Evolutionary conservation across 2,329 filamentous ascomycete species (phyloP).

Genomic region (Trichoderma sp.): DNA sequence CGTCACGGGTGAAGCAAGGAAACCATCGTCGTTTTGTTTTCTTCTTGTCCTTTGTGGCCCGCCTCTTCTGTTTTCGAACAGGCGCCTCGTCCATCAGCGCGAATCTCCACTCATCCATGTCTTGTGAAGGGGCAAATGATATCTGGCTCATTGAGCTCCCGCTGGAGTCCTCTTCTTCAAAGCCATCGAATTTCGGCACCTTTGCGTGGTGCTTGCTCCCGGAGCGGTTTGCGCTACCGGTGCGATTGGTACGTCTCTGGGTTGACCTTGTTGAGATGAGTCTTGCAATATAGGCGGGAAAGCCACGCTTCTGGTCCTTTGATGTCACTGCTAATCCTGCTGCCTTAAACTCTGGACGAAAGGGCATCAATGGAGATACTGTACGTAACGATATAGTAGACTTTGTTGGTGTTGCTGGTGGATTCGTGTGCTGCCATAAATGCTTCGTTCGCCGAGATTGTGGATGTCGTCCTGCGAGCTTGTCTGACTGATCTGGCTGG

Average conservation of each 20-base stretch:
- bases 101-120: slow-evolving; percentile 35
- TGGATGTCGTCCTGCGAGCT: slow-evolving; percentile 32
- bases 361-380: slow-evolving; percentile 52
- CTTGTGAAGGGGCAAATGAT: slow-evolving; percentile 30
- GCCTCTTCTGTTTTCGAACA: slow-evolving; percentile 24
- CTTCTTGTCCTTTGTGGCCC: slow-evolving; percentile 13
- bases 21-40: slow-evolving; percentile 27
- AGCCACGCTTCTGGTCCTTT: slow-evolving; percentile 39
- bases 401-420: slow-evolving; percentile 40
- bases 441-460: slow-evolving; percentile 36
- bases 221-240: neutral
- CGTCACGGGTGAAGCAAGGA: slow-evolving; percentile 30
- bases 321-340: slow-evolving; percentile 58
- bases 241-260: neutral
- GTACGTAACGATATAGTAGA: slow-evolving; percentile 49
- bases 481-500: slow-evolving; percentile 41
- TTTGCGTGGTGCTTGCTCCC: slow-evolving; percentile 4
- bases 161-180: slow-evolving; percentile 23
- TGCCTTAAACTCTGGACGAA: slow-evolving; percentile 49
- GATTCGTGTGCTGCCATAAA: slow-evolving; percentile 37
- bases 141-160: slow-evolving; percentile 32
- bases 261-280: slow-evolving; percentile 19
- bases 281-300: slow-evolving; percentile 23
- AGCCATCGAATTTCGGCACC: slow-evolving; percentile 32
- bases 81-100: slow-evolving; percentile 34